Evolutionary conservation across 2,329 filamentous ascomycete genomes (phyloP), one percentile per base, ranked within the genome.

Genomic region (Ophiostoma quercus): DNA sequence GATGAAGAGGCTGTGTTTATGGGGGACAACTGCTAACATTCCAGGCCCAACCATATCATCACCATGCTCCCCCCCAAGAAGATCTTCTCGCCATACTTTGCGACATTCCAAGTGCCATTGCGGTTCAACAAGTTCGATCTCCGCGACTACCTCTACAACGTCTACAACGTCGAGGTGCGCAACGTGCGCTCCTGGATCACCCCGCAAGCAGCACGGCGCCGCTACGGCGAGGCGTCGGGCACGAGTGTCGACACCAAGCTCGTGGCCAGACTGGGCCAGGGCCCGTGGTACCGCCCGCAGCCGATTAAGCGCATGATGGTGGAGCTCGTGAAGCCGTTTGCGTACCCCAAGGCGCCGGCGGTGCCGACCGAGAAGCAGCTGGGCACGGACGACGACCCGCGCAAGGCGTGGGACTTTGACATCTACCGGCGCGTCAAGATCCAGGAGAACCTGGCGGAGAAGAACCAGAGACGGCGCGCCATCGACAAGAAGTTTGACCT

Each of bases 101-200:
- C 94, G 73, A 90, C 89, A 76, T 99, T 99, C 87, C 85, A 90
- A 76, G 94, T 97, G 41, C 95, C 95, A 12, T 85, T 98, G 75
- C 88, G 87, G 75, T 93, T 97, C 84, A 96, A 92, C 84, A 99
- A 99, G 82, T 90, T 98, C 80, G 95, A 99, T 79, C 82, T 99
- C 60, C 92, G 93, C 79, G 94, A 97, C 82, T 99, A 98, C 83
- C 89, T 99, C 72, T 91, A 87, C 82, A 89, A 96, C 79, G 86
- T 87, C 62, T 99, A 99, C 84, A 84, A 86, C 72, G 89, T 98
- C 72, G 85, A 89, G 73, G 87, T 90, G 69, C 82, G 87, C 68
- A 84, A 84, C 74, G 88, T 98, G 72, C 91, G 94, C 72, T 93
- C 91, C 68, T 94, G 87, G 77, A 87, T 98, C 77, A 88, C 91